Evolutionary conservation across 2,329 filamentous ascomycete genomes (phyloP).

Genomic region (Xylariaceae sp.): DNA sequence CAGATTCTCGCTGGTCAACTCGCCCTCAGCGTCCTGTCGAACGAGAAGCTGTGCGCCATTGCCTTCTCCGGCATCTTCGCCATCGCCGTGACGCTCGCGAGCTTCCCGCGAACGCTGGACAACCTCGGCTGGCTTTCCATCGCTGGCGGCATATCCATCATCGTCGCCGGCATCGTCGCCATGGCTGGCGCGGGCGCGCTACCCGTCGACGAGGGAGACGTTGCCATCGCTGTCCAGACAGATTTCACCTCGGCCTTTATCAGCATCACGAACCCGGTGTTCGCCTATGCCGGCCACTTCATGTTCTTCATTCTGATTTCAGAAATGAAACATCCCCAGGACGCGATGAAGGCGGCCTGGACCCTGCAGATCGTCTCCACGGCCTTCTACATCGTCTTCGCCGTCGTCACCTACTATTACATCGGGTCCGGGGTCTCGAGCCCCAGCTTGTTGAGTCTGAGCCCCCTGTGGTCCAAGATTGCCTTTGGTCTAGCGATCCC

Average conservation of each 20-base stretch:
- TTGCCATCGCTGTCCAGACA: constrained; percentile 33
- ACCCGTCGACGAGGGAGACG: constrained; percentile 32
- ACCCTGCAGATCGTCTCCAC: constrained; percentile 46
- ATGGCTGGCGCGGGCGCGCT: constrained; percentile 44
- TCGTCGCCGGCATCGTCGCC: constrained; percentile 45
- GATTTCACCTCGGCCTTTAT: constrained; percentile 41
- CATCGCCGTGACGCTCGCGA: constrained; percentile 40
- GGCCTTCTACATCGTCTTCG: constrained; percentile 46
- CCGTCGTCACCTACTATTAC: constrained; percentile 46
- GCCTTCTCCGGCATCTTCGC: constrained; percentile 48
- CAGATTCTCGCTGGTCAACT: constrained; percentile 49
- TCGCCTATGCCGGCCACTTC: constrained; percentile 49
- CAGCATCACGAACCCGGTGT: constrained; percentile 47
- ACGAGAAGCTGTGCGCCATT: constrained; percentile 43
- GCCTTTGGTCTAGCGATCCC: constrained; percentile 47
- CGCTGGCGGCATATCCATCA: constrained; percentile 40
- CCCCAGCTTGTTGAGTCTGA: constrained; percentile 44
- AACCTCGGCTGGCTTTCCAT: constrained; percentile 43
- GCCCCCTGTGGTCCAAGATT: constrained; percentile 42
- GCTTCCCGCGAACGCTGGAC: constrained; percentile 46
- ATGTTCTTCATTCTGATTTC: constrained; percentile 52
- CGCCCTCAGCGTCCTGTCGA: constrained; percentile 40
- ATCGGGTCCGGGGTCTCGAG: constrained; percentile 40
- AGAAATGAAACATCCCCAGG: constrained; percentile 46
- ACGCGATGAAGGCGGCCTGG: constrained; percentile 48